These are phyloP conservation scores for Styphnolobium japonicum DNA, from an alignment of 306 rosid genomes.

Conservation along the genomic window DNA sequence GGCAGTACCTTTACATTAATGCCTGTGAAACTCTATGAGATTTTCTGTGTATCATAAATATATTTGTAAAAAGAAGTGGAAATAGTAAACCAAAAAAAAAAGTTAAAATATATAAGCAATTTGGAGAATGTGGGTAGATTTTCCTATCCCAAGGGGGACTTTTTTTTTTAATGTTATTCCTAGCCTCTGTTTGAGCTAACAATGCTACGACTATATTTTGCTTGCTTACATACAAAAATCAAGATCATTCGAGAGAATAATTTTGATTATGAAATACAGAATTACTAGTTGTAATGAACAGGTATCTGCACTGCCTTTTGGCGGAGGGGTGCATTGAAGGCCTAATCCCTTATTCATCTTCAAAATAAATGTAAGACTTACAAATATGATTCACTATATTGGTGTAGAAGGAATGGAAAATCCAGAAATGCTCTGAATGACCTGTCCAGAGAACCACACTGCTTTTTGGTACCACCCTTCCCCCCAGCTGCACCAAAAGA, in stretches of 20 bases:
- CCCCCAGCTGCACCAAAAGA: background rate
- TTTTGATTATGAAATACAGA: background rate
- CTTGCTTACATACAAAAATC: background rate
- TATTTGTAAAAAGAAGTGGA: constrained; percentile 2
- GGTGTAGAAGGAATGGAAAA: constrained; percentile 5
- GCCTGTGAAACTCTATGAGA: background rate
- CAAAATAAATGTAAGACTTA: background rate
- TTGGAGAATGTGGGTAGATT: background rate
- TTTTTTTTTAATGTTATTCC: background rate
- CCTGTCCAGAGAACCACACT: background rate
- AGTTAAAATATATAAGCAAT: background rate
- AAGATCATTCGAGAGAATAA: background rate
- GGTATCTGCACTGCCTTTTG: background rate
- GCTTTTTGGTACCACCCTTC: background rate
- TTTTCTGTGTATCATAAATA: background rate
- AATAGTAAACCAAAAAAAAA: too few relatives aligned
- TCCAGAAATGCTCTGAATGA: background rate
- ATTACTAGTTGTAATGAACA: background rate
- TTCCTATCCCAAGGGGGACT: background rate
- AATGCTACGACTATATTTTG: background rate
- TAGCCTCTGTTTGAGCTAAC: background rate
- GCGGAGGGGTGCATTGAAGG: background rate
- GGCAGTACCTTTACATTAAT: background rate
- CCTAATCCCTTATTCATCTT: background rate
- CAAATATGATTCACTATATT: constrained; percentile 1